Evolutionary conservation across 352 stramenopile species (phyloP).

Genomic region (Phytophthora fragariae): DNA sequence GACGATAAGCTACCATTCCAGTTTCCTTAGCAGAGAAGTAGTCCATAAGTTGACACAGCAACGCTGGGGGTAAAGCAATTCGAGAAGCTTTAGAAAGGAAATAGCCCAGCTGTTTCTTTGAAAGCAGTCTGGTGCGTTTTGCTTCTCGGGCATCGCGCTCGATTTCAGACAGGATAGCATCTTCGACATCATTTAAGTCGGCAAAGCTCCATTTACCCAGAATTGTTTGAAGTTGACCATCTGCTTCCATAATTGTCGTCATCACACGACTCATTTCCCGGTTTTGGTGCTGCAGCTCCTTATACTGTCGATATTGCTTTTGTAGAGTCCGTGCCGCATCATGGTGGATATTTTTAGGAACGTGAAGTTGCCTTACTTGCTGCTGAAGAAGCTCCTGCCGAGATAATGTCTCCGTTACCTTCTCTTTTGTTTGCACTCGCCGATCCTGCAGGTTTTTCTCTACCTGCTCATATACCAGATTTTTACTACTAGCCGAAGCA

Average conservation of each 20-base stretch:
- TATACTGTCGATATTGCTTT: slow-evolving; percentile 49
- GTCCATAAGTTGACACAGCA: slow-evolving; percentile 52
- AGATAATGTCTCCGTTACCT: slow-evolving; percentile 2
- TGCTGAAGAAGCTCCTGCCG: slow-evolving; percentile 36
- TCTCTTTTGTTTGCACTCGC: slow-evolving; percentile 19
- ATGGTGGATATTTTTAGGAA: slow-evolving; percentile 47
- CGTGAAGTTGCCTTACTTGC: slow-evolving; percentile 41
- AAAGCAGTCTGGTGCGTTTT: slow-evolving; percentile 35
- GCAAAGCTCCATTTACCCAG: slow-evolving; percentile 50
- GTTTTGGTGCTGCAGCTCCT: slow-evolving; percentile 33
- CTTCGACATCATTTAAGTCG: slow-evolving; percentile 50
- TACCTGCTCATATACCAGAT: slow-evolving; percentile 77
- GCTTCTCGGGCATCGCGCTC: slow-evolving; percentile 46
- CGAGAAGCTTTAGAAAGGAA: slow-evolving; percentile 54
- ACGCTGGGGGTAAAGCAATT: slow-evolving; percentile 47
- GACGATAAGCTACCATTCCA: slow-evolving; percentile 46
- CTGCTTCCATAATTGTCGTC: slow-evolving; percentile 41
- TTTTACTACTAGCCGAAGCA: slow-evolving; percentile 67
- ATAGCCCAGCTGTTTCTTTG: slow-evolving; percentile 64
- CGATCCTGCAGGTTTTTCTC: slow-evolving; percentile 56
- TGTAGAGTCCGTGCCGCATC: slow-evolving; percentile 55
- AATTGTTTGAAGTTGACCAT: slow-evolving; percentile 47
- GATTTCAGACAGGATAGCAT: slow-evolving; percentile 46
- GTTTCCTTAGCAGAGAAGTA: slow-evolving; percentile 47
- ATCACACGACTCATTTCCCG: slow-evolving; percentile 8